Percentiles rank a stretch among this genome's conserved stretches.
Conservation (phyloP, 2,329 filamentous ascomycete genomes). For the Pseudogymnoascus sp. region DNA sequence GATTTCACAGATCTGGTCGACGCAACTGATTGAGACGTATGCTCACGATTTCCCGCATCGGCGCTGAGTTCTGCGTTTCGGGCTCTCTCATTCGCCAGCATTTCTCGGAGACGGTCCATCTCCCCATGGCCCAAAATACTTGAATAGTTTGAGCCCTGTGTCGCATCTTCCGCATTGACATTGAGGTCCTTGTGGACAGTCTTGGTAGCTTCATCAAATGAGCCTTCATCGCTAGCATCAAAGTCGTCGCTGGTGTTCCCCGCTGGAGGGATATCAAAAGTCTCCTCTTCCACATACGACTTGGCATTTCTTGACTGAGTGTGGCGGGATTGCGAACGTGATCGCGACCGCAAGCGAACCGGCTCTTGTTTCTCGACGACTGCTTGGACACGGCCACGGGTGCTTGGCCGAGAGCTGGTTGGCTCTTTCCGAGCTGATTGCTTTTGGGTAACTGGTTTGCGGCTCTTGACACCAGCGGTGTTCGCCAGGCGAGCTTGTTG, state of each 20-base stretch:
- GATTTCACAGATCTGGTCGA: neutral
- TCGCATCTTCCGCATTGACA: slow-evolving; percentile 4
- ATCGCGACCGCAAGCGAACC: slow-evolving; percentile 6
- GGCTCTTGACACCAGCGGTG: neutral
- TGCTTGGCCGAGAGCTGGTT: neutral
- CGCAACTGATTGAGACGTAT: neutral
- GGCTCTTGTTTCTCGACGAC: slow-evolving; percentile 6
- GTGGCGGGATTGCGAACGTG: slow-evolving; percentile 8
- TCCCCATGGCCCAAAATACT: slow-evolving; percentile 11
- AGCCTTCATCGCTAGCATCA: slow-evolving; percentile 4
- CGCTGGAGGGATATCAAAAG: slow-evolving; percentile 31
- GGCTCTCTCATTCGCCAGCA: slow-evolving; percentile 8
- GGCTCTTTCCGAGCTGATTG: neutral
- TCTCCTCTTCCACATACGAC: slow-evolving; percentile 35
- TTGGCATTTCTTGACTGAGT: slow-evolving; percentile 26
- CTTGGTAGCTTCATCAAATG: slow-evolving; percentile 9
- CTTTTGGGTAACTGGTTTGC: neutral
- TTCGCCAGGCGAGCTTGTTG: neutral
- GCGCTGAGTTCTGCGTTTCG: neutral
- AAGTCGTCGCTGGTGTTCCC: neutral
- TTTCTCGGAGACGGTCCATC: slow-evolving; percentile 11
- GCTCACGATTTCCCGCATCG: neutral
- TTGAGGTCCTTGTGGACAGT: slow-evolving; percentile 10
- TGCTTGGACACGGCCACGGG: slow-evolving; percentile 15
- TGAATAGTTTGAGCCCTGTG: slow-evolving; percentile 8